These are phyloP conservation scores for Epicoccum sorghinum DNA, from an alignment of 2,329 filamentous ascomycete genomes.

Conservation along the genomic window DNA sequence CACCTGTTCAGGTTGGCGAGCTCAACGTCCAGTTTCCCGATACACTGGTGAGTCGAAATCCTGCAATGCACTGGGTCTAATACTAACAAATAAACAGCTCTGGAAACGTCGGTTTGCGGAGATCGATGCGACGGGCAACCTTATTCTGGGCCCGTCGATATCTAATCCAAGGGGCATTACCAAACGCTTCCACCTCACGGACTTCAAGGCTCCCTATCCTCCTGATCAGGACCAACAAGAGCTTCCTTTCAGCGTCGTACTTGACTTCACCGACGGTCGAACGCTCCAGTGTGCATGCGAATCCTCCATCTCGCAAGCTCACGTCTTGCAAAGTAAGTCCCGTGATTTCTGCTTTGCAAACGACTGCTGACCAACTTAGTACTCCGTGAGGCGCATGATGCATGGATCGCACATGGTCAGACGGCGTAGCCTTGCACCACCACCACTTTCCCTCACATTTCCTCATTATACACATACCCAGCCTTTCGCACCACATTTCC, in stretches of 20 bases:
- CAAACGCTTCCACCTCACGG: slow-evolving; percentile 83
- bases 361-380: slow-evolving; percentile 32
- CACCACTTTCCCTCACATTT: slow-evolving; percentile 1
- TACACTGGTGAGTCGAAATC: slow-evolving; percentile 64
- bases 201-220: slow-evolving; percentile 78
- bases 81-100: slow-evolving; percentile 54
- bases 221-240: slow-evolving; percentile 94
- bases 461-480: slow-evolving; percentile 4
- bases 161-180: slow-evolving; percentile 67
- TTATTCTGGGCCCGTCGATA: slow-evolving; percentile 77
- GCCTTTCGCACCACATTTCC: slow-evolving; percentile 11
- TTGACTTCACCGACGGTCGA: slow-evolving; percentile 67
- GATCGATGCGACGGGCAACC: slow-evolving; percentile 80
- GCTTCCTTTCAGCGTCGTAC: slow-evolving; percentile 80
- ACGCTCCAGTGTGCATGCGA: slow-evolving; percentile 65
- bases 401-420: slow-evolving; percentile 44
- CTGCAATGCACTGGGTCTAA: neutral
- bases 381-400: slow-evolving; percentile 46
- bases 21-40: slow-evolving; percentile 98
- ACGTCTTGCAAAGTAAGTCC: slow-evolving; percentile 45
- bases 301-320: slow-evolving; percentile 40
- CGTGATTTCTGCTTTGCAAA: too few relatives aligned
- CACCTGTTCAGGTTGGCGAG: slow-evolving; percentile 77
- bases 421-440: slow-evolving; percentile 14
- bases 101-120: slow-evolving; percentile 94